A percentile compares a stretch with the other conserved stretches of the same genome.
Conservation (phyloP, 257 asterid genomes). For the Solanum appendiculatum region DNA sequence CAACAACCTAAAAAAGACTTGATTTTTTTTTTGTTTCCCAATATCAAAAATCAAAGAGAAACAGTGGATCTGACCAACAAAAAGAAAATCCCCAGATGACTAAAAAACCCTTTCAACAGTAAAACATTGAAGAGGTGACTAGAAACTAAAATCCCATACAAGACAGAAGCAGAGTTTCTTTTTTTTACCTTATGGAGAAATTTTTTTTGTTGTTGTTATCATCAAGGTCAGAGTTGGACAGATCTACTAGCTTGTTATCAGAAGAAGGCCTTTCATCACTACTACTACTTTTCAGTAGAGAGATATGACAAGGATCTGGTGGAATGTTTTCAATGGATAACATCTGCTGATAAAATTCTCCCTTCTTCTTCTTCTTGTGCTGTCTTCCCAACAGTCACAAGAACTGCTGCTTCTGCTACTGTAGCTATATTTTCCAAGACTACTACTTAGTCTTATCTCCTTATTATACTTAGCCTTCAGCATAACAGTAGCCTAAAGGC, state of each 20-base stretch:
- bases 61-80: conserved; percentile 31
- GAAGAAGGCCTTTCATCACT: conserved; percentile 35
- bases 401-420: conserved; percentile 22
- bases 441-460: conserved; percentile 25
- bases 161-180: neutral
- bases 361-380: conserved; percentile 45
- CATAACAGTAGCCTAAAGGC: conserved; percentile 61
- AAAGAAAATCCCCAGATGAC: conserved; percentile 4
- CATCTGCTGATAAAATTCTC: conserved; percentile 75
- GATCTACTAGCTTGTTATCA: conserved; percentile 51
- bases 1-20: neutral
- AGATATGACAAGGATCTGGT: conserved; percentile 64
- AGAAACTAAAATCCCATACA: neutral
- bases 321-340: conserved; percentile 91
- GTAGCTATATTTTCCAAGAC: neutral
- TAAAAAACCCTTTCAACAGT: neutral
- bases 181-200: conserved; percentile 76
- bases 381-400: conserved; percentile 80
- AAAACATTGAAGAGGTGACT: conserved; percentile 1
- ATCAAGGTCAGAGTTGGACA: conserved; percentile 50
- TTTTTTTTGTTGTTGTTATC: conserved; percentile 27
- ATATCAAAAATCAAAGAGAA: neutral
- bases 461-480: conserved; percentile 37
- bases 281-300: conserved; percentile 37
- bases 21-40: neutral